Percentiles rank a stretch among this genome's conserved stretches.
These are phyloP conservation scores for Prunus dulcis DNA, from an alignment of 306 rosid genomes.

Conservation along the genomic window DNA sequence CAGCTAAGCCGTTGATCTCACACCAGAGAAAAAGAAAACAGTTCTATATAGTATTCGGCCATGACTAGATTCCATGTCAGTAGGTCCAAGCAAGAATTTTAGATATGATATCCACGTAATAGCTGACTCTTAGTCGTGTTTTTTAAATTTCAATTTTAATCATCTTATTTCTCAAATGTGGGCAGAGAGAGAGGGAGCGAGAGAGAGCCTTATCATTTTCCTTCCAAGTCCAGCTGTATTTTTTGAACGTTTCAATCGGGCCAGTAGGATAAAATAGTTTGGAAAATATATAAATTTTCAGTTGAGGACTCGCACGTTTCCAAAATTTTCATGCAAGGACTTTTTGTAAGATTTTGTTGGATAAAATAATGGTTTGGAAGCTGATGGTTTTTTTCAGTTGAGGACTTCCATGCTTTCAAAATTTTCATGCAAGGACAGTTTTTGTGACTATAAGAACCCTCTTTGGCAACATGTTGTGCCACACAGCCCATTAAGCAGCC, in stretches of 20 bases:
- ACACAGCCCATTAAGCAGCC: background rate
- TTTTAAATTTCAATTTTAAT: background rate
- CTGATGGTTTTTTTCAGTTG: slow-evolving; percentile 21
- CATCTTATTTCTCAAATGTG: background rate
- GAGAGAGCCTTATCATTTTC: background rate
- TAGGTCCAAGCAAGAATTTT: background rate
- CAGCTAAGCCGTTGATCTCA: slow-evolving; percentile 9
- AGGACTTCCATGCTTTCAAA: slow-evolving; percentile 45
- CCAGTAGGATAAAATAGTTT: background rate
- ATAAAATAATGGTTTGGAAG: background rate
- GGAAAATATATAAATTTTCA: slow-evolving; percentile 15
- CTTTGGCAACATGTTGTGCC: background rate
- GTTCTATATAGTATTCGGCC: slow-evolving; percentile 4
- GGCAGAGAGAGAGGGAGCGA: background rate
- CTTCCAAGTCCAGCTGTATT: background rate
- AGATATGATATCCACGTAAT: slow-evolving; percentile 26
- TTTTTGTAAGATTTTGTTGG: background rate
- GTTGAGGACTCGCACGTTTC: slow-evolving; percentile 42
- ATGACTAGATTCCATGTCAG: slow-evolving; percentile 48
- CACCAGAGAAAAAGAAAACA: background rate
- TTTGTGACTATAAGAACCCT: slow-evolving; percentile 29
- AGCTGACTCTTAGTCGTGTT: slow-evolving; percentile 21
- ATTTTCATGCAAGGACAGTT: slow-evolving; percentile 34
- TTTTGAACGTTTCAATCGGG: slow-evolving; percentile 19
- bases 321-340: slow-evolving; percentile 39